Evolutionary conservation across 805 yeast genomes (phyloP).

Genomic region (Hagleromyces aurorensis): DNA sequence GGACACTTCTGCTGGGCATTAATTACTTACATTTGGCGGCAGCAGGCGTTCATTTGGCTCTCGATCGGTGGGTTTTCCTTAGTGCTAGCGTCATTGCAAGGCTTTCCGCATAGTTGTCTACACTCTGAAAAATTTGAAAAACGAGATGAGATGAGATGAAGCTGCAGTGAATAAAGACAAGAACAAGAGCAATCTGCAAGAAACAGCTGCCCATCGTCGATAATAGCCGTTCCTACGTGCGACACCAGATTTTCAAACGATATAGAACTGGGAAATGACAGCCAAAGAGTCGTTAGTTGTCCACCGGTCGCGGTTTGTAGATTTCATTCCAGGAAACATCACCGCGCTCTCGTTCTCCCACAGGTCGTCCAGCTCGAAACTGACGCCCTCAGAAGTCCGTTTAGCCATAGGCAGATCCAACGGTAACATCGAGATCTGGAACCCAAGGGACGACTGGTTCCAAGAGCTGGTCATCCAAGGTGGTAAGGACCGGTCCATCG

Average conservation of each 20-base stretch:
- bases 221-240: no score
- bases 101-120: no score
- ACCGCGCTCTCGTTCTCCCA: slow-evolving; percentile 77
- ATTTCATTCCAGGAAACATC: slow-evolving; percentile 75
- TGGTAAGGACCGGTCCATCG: slow-evolving; percentile 76
- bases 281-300: slow-evolving; percentile 25
- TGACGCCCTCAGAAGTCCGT: slow-evolving; percentile 50
- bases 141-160: slow-evolving; percentile 3
- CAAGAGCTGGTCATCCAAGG: slow-evolving; percentile 72
- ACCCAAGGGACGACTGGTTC: slow-evolving; percentile 73
- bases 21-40: no score
- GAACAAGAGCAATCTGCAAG: no score
- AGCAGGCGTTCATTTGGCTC: no score
- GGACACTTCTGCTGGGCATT: no score
- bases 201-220: no score
- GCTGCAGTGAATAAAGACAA: no score
- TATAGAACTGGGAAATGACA: slow-evolving; percentile 6
- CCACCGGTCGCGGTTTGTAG: slow-evolving; percentile 89
- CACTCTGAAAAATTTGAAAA: slow-evolving; percentile 1
- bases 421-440: slow-evolving; percentile 96
- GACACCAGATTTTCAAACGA: no score
- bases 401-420: slow-evolving; percentile 88
- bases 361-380: slow-evolving; percentile 36
- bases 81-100: no score
- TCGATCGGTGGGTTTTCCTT: no score